Percentiles rank a stretch among this genome's conserved stretches.
Evolutionary conservation across 2,329 filamentous ascomycete genomes (phyloP).

Genomic region (Curvularia lunata): DNA sequence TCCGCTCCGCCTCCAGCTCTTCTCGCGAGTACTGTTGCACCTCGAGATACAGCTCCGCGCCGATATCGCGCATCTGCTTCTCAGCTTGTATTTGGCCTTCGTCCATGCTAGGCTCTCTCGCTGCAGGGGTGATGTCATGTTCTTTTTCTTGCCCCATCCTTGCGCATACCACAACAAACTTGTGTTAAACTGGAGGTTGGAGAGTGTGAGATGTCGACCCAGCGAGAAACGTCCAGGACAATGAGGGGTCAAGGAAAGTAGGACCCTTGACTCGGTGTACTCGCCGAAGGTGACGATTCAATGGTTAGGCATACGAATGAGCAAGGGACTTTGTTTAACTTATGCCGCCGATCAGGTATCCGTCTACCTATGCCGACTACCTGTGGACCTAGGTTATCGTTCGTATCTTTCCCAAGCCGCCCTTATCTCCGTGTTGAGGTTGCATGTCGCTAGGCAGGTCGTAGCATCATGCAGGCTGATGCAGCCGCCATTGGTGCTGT

Average conservation of each 20-base stretch:
- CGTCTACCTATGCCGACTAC: conserved; percentile 29
- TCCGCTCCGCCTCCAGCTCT: conserved; percentile 54
- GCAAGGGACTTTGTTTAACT: not conserved
- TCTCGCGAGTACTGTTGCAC: conserved; percentile 52
- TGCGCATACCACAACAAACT: not conserved
- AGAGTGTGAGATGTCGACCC: not conserved
- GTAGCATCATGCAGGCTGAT: conserved; percentile 18
- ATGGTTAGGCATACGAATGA: not conserved
- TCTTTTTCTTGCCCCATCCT: conserved; percentile 33
- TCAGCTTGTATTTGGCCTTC: conserved; percentile 38
- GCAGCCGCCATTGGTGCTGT: conserved; percentile 20
- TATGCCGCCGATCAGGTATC: conserved; percentile 2
- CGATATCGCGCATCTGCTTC: conserved; percentile 53
- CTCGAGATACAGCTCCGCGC: conserved; percentile 55
- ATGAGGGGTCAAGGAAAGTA: not conserved
- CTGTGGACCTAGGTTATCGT: conserved; percentile 22
- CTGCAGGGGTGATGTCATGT: conserved; percentile 27
- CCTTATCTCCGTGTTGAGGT: conserved; percentile 19
- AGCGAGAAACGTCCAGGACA: not conserved
- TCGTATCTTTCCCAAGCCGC: conserved; percentile 10
- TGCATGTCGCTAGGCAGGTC: conserved; percentile 21
- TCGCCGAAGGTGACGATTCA: not conserved
- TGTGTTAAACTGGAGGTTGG: not conserved
- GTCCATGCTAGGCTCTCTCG: conserved; percentile 34
- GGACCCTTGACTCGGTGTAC: not conserved